phyloP scores from a whole-genome alignment of 2,329 filamentous ascomycete genomes.

The Teratosphaeria gauchensis region DNA sequence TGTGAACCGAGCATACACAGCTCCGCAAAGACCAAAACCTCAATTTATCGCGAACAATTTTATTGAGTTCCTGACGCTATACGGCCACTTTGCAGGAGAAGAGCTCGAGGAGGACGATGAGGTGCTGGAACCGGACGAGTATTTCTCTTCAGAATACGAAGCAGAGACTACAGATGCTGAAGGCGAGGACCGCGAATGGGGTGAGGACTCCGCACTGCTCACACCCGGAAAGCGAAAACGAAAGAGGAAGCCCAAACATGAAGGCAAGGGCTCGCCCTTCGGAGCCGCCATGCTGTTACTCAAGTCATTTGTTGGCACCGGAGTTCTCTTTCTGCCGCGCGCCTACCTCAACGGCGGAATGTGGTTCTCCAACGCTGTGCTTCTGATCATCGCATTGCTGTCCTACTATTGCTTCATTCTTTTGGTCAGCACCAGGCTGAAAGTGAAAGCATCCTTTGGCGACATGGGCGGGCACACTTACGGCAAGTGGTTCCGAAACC shows the following conservation, averaged over 20 bases:
- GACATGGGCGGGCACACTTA: conserved; percentile 91
- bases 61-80: conserved; percentile 87
- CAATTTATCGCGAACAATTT: conserved; percentile 83
- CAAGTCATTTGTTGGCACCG: conserved; percentile 96
- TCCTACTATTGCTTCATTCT: conserved; percentile 98
- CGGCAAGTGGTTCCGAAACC: conserved; percentile 75
- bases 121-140: conserved; percentile 74
- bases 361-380: conserved; percentile 86
- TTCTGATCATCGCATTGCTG: conserved; percentile 73
- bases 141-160: conserved; percentile 72
- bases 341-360: conserved; percentile 95
- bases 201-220: conserved; percentile 78
- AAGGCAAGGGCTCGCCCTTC: conserved; percentile 67
- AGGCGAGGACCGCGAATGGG: conserved; percentile 56
- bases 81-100: conserved; percentile 95
- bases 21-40: conserved; percentile 32
- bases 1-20: conserved; percentile 12
- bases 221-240: conserved; percentile 59
- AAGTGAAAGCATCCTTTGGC: conserved; percentile 88
- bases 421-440: conserved; percentile 74
- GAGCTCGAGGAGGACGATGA: conserved; percentile 96
- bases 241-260: conserved; percentile 64
- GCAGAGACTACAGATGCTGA: conserved; percentile 40
- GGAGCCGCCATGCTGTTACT: conserved; percentile 77
- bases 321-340: conserved; percentile 83